Evolutionary conservation across 169 alveolate species (phyloP).

Genomic region (Plasmodium adleri): DNA sequence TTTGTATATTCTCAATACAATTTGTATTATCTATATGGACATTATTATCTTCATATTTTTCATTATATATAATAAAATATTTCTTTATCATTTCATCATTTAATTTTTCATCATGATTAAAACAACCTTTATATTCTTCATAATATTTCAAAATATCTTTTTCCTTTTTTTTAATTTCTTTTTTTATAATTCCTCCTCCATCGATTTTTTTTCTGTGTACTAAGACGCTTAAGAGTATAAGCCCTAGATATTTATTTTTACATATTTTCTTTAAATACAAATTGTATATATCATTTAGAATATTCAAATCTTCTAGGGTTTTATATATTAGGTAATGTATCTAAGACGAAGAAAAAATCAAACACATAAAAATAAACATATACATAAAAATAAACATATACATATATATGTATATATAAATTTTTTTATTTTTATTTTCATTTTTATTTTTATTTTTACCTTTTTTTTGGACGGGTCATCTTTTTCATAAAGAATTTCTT

Average conservation of each 20-base stretch:
- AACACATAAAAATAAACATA: background rate
- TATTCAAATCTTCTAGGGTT: slow-evolving; percentile 34
- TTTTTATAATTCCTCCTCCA: slow-evolving; percentile 70
- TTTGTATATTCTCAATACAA: no score
- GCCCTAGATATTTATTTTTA: slow-evolving; percentile 54
- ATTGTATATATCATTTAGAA: slow-evolving; percentile 29
- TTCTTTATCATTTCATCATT: slow-evolving; percentile 7
- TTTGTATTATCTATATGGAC: no score
- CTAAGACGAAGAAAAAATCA: background rate
- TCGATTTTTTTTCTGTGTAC: slow-evolving; percentile 64
- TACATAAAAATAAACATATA: background rate
- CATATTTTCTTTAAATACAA: slow-evolving; percentile 26
- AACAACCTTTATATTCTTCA: background rate
- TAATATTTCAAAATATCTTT: slow-evolving; percentile 27
- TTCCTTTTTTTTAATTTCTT: slow-evolving; percentile 43
- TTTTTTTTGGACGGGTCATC: slow-evolving; percentile 52
- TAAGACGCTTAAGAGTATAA: slow-evolving; percentile 46
- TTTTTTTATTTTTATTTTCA: no score
- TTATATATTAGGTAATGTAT: slow-evolving; percentile 25
- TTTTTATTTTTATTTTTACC: slow-evolving; percentile 4
- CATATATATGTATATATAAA: background rate
- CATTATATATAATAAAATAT: slow-evolving; percentile 56
- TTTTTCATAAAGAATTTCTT: slow-evolving; percentile 32
- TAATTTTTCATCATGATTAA: background rate
- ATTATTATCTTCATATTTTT: background rate